Conservation (phyloP, 306 rosid genomes). For the Cucumis sativus region Cucumber_9930_V3 NC_026656.2:19860001-19860500, state of each 20-base stretch:
- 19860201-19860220: not conserved
- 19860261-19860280: conserved; percentile 4
- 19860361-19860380: conserved; percentile 98
- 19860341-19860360: conserved; percentile 98
- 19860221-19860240: not conserved
- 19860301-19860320: conserved; percentile 59
- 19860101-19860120: conserved; percentile 79
- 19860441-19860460: conserved; percentile 79
- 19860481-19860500: conserved; percentile 37
- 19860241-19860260: not conserved
- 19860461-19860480: conserved; percentile 87
- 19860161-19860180: conserved; percentile 97
- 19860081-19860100: conserved; percentile 92
- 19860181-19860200: conserved; percentile 2
- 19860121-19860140: conserved; percentile 97
- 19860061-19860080: conserved; percentile 98
- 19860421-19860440: conserved; percentile 98
- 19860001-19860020: not conserved
- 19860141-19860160: conserved; percentile 96
- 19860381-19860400: conserved; percentile 89
- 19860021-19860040: not conserved
- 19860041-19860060: conserved; percentile 20
- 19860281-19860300: not conserved
- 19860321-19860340: conserved; percentile 99
- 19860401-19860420: conserved; percentile 94